Evolutionary conservation across 2,329 filamentous ascomycete genomes (phyloP), one percentile per base, ranked within the genome.

Genomic region (Raffaelea arxii): DNA sequence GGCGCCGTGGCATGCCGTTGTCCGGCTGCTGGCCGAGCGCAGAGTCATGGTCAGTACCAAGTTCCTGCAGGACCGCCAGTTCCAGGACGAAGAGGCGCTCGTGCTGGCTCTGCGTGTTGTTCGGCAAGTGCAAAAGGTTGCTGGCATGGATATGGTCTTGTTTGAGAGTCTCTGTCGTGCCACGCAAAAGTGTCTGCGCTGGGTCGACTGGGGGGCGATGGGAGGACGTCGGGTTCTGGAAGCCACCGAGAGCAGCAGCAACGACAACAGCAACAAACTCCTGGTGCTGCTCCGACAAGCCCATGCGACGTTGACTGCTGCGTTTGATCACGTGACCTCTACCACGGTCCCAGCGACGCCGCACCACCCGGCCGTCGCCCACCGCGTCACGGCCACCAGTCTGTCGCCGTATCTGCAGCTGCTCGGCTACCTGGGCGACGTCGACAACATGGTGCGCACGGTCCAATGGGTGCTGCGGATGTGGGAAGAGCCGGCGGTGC

Each of bases 391-490:
- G 10, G 70, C 73, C 6, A 62, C 62, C 19, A 61, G 71, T 32
- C 57, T 78, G 2, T 77, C 84, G 54, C 65, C 68, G 2, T 84
- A 85, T 57, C 71, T 88, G 58, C 71, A 80, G 41, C 71, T 77
- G 1, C 65, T 88, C 21, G 82, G 76, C 1, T 71, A 74, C 44
- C 60, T 79, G n/a, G 73, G 72, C 30, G 78, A 86, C 52, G 68
- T 69, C 42, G 63, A 72, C 2, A 77, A 74, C 43, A 77, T 87
- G 58, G 68, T 74, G 5, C 65, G 64, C 4, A 62, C 82, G 5
- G 62, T 82, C 14, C 60, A 64, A 25, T 89, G 81, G 80, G 74
- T 83, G 53, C 61, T 74, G 1, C 53, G 61, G 22, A 62, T 78
- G 52, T 71, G 71, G 62, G 57, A 59, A 6, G 59, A 56, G 23